Evolutionary conservation across 1,284 basidiomycete species (phyloP), one percentile per base, ranked within the genome.

Genomic region (Leccinum ponderosum): DNA sequence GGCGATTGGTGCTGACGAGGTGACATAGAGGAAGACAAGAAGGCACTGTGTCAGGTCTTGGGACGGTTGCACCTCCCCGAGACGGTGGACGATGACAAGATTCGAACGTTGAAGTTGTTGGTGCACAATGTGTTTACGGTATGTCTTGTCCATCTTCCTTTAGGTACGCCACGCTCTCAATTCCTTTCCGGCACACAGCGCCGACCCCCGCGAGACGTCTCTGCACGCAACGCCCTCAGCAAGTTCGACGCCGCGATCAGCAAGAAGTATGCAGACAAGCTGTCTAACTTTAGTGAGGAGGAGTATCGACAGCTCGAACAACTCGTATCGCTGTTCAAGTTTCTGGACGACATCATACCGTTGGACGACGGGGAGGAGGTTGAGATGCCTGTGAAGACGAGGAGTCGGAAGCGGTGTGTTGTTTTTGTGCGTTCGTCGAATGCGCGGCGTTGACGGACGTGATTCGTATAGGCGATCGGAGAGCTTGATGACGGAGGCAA

Each of bases 11-110:
- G 53, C 35, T 50, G 50, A 54, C 31, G 35, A 53, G 48, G 27
- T 42, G 29, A 39, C 53, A 2, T 65, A 95, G 92, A 85, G 71
- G 91, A 93, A 12, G 85, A 90, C 64, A 87, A 90, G 69, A 97
- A 97, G 73, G 82, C 87, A 1, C 75, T 97, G 14, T 91, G 88
- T 61, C 91, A 95, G 60, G 80, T 93, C 44, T 81, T 98, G 2
- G 81, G 83, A 47, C 94, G 96, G 69, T 79, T 98, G 2, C 82
- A 90, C 68, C 77, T 97, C 12, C 89, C 90, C 0, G 83, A 87
- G 6, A 82, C 85, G 22, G 77, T 89, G 1, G 88, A 92, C 58
- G 86, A 88, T 39, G 81, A 85, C 72, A 87, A 87, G 71, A 78
- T 93, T 58, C 83, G 85, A 54, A 83, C 81, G 5, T 71, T 93